Evolutionary conservation across 345 rosid species (phyloP).

Genomic region (Arabidopsis suecica): DNA sequence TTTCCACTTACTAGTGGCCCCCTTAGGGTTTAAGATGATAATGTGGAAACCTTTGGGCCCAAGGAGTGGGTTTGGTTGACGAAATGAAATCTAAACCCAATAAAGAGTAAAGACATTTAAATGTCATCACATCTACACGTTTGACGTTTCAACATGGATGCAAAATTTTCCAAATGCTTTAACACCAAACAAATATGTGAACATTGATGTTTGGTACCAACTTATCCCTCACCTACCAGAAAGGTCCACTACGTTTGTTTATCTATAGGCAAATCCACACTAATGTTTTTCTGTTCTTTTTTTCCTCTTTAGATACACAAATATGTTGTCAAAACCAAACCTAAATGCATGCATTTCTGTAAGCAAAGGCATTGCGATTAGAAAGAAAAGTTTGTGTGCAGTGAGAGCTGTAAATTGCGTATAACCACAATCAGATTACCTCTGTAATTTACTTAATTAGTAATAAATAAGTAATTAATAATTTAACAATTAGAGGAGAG

Average conservation of each 20-base stretch:
- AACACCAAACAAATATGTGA: not conserved
- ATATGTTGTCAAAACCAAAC: not conserved
- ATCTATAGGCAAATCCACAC: not conserved
- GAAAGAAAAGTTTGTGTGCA: no score
- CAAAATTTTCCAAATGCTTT: not conserved
- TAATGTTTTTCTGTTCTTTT: not conserved
- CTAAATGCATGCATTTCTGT: no score
- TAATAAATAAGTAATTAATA: no score
- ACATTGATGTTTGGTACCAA: not conserved
- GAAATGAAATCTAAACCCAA: no score
- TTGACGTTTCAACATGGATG: no score
- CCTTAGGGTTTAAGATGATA: constrained; percentile 38
- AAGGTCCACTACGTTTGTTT: not conserved
- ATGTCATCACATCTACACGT: no score
- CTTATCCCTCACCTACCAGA: not conserved
- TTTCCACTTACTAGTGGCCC: constrained; percentile 4
- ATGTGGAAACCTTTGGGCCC: constrained; percentile 10
- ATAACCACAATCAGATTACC: no score
- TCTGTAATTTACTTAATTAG: no score
- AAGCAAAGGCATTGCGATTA: no score
- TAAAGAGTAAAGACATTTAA: no score
- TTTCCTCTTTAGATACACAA: not conserved
- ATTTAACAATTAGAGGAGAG: not conserved
- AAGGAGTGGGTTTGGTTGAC: not conserved
- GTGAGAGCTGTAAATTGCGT: no score